These are phyloP conservation scores for Tetrapisispora pingtungensis DNA, from an alignment of 805 yeast species.

Conservation along the genomic window DNA sequence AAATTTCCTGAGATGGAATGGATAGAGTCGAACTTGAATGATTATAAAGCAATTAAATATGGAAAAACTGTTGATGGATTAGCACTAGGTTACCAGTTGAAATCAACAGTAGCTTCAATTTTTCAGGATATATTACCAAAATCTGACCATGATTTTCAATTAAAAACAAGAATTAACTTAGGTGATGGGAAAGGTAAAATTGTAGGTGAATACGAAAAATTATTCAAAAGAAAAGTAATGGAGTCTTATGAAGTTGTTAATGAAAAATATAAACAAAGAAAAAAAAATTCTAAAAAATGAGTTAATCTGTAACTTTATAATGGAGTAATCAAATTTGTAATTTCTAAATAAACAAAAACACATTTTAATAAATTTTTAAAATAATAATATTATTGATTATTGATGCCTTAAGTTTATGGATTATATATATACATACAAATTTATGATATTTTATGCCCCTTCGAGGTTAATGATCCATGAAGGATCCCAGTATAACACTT, in stretches of 20 bases:
- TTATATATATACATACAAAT: too few species aligned
- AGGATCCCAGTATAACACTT: slow-evolving; percentile 59
- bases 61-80: slow-evolving; percentile 38
- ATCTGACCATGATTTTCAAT: slow-evolving; percentile 16
- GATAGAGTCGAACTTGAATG: slow-evolving; percentile 29
- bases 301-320: neutral
- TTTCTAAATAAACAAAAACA: neutral
- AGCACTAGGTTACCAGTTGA: slow-evolving; percentile 49
- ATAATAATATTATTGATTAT: neutral
- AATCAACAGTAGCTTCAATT: slow-evolving; percentile 42
- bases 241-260: slow-evolving; percentile 66
- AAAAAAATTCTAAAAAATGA: slow-evolving; percentile 11
- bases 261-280: slow-evolving; percentile 45
- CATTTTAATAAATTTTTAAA: too few species aligned
- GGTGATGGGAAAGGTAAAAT: slow-evolving; percentile 73
- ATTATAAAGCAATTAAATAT: slow-evolving; percentile 34
- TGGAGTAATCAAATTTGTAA: too few species aligned
- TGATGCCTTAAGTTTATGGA: too few species aligned
- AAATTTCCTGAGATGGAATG: slow-evolving; percentile 64
- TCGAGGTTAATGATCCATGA: slow-evolving; percentile 46
- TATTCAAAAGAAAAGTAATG: slow-evolving; percentile 46
- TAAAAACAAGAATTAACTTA: slow-evolving; percentile 36
- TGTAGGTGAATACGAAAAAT: slow-evolving; percentile 46
- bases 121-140: slow-evolving; percentile 34
- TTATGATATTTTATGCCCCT: neutral